Evolutionary conservation across 164 flowering plant species (phyloP), one percentile per base, ranked within the genome.

Genomic region (Malania oleifera): DNA sequence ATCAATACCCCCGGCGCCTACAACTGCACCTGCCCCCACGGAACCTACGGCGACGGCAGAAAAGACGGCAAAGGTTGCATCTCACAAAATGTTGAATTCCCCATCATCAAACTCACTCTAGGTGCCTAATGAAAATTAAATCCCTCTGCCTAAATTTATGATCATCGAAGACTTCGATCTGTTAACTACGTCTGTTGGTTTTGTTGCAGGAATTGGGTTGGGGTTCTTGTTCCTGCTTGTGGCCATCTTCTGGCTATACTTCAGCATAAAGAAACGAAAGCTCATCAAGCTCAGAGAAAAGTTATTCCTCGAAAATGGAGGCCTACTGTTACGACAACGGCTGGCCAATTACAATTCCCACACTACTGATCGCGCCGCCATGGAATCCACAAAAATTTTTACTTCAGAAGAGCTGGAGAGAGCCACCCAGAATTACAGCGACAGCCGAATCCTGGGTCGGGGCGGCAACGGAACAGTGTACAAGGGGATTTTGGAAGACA

Each of bases 1-100:
- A 38, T 12, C 3, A 75, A 75, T 19, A 60, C 41, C 5, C 56
- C 10, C 2, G 75, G 75, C 0, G 28, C 71, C 45, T 75, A 26
- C 26, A 53, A 26, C 1, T 75, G 79, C 31, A 28, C 60, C 17
- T 75, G 75, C 41, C 67, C 71, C 6, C 20, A 6, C 0, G 79
- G 69, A 15, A 50, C 57, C 12, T 38, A 8, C 20, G 73, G 71
- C 0, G 75, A 72, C 13, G 75, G 69, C 12, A 51, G 25, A 43
- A 68, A 62, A 41, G 50, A 49, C 34, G 75, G 73, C 4, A 29
- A 2, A 8, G 68, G 78, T 38, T 75, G 75, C 67, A 69, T 37
- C 37, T 3, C 24, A 0, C 7, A 25, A 1, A 26, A 1, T 22
- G 58, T 48, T 15, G n/a, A 31, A 20, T 59, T 66, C 39, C 70